Base-by-base conservation (phyloP, 2,329 filamentous ascomycete genomes). In the Monosporascus sp. region DNA sequence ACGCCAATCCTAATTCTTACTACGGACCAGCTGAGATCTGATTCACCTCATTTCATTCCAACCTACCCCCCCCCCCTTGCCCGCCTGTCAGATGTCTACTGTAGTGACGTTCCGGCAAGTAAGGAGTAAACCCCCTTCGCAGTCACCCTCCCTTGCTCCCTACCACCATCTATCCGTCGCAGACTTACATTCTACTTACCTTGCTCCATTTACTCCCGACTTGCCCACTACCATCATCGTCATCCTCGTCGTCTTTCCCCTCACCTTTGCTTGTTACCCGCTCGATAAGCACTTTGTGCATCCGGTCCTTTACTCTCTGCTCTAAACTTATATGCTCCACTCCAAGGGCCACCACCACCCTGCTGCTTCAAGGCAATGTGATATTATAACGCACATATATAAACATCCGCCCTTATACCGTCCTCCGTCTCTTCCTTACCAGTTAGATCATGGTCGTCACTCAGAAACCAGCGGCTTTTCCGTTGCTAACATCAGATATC, bases 401-500 rank as follows among this genome's bases (percentile, higher is more conserved):
- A 20, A 18, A 22, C 14, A 22, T 11, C n/a, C 9, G 39, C 39
- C 31, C 43, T 25, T n/a, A 45, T 45, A 45, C 24, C 24, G 20
- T 39, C 5, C 27, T 31, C 11, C 27, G 27, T 31, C 27, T 31
- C 9, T 31, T 11, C 27, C 9, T 31, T 11, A 31, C 27, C 27
- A 31, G 43, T 15, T n/a, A 48, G 25, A 57, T 39, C 48, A 67
- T 66, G 65, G 60, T 62, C 49, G 51, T 62, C 46, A 54, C 58
- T 47, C 57, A 52, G 31, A 57, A 58, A 47, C 57, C 61, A 41
- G 48, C 58, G 31, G 50, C 61, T 44, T 61, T 63, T 38, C 60
- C 65, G 36, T 55, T 73, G 66, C 73, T 77, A 64, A 77, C 67
- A 22, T 64, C 67, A 17, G 62, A 67, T 49, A 60, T 82, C 54